Percentiles rank a stretch among this genome's conserved stretches.
Conservation (phyloP, 2,329 filamentous ascomycete species). For the Fusarium sp. region DNA sequence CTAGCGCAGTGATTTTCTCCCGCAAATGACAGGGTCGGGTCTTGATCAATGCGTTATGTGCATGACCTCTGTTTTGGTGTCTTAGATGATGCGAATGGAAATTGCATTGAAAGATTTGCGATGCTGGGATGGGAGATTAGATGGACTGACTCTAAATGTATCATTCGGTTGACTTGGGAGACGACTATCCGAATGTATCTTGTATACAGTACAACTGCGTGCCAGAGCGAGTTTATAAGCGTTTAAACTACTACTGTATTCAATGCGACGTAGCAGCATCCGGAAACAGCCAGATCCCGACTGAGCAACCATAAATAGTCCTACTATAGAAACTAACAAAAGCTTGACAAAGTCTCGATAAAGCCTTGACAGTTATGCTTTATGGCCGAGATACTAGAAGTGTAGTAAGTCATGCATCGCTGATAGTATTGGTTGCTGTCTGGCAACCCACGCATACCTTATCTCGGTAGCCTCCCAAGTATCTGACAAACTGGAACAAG, state of each 20-base stretch:
- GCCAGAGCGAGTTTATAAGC: background rate
- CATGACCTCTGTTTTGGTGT: conserved; percentile 44
- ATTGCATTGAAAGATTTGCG: conserved; percentile 38
- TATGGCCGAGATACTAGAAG: background rate
- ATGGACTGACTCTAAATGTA: background rate
- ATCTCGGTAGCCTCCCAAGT: background rate
- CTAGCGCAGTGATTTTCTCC: conserved; percentile 21
- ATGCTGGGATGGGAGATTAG: conserved; percentile 23
- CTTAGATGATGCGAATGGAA: conserved; percentile 38
- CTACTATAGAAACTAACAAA: background rate
- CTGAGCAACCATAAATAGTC: background rate
- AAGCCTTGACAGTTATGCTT: background rate
- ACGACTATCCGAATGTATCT: background rate
- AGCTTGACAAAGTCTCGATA: background rate
- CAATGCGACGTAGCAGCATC: conserved; percentile 4
- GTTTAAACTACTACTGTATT: background rate
- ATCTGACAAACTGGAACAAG: too few species aligned
- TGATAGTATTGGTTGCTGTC: conserved; percentile 1
- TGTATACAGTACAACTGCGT: background rate
- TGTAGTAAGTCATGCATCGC: background rate
- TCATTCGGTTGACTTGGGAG: background rate
- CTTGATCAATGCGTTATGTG: conserved; percentile 47
- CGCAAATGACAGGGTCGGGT: conserved; percentile 26
- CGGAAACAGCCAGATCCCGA: background rate
- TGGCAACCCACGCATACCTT: conserved; percentile 7